Conservation (phyloP, 2,329 filamentous ascomycete species). For the Diaporthe vaccinii region DNA sequence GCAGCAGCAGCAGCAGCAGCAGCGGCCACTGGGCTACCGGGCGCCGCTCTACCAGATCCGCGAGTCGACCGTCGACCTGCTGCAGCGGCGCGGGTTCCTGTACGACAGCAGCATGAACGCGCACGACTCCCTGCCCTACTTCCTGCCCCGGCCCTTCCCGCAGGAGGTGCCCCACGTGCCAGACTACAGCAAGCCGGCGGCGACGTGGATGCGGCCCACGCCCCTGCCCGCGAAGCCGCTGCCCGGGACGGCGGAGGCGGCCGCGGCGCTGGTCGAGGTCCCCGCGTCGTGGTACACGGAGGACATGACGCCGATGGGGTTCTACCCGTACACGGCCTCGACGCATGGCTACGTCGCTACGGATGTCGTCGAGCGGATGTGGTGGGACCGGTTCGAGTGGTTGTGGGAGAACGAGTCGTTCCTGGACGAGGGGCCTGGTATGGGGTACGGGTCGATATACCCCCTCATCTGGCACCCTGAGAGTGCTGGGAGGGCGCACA, state of each 20-base stretch:
- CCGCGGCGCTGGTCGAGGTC: slow-evolving; percentile 56
- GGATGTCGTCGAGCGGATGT: slow-evolving; percentile 70
- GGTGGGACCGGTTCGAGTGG: slow-evolving; percentile 71
- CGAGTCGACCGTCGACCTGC: slow-evolving; percentile 58
- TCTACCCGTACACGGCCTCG: slow-evolving; percentile 61
- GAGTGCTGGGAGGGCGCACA: slow-evolving; percentile 71
- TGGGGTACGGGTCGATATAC: slow-evolving; percentile 49
- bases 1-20: slow-evolving; percentile 31
- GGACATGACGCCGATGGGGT: slow-evolving; percentile 64
- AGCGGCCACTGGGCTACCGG: slow-evolving; percentile 59
- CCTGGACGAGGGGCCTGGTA: slow-evolving; percentile 45
- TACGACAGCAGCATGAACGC: slow-evolving; percentile 60
- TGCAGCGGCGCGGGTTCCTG: slow-evolving; percentile 59
- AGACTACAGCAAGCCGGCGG: slow-evolving; percentile 51
- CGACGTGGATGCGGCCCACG: slow-evolving; percentile 61
- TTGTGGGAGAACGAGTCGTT: slow-evolving; percentile 59
- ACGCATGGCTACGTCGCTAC: slow-evolving; percentile 71
- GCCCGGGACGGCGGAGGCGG: slow-evolving; percentile 40
- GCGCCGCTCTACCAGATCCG: slow-evolving; percentile 63
- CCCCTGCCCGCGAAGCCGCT: slow-evolving; percentile 46
- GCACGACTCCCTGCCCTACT: slow-evolving; percentile 61
- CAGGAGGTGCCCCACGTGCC: slow-evolving; percentile 54
- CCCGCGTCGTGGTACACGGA: slow-evolving; percentile 64
- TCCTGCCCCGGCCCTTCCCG: slow-evolving; percentile 48
- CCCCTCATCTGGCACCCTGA: slow-evolving; percentile 69